These are phyloP conservation scores for Haplographium delicatum DNA, from an alignment of 495 filamentous ascomycete genomes.

Conservation along the genomic window DNA sequence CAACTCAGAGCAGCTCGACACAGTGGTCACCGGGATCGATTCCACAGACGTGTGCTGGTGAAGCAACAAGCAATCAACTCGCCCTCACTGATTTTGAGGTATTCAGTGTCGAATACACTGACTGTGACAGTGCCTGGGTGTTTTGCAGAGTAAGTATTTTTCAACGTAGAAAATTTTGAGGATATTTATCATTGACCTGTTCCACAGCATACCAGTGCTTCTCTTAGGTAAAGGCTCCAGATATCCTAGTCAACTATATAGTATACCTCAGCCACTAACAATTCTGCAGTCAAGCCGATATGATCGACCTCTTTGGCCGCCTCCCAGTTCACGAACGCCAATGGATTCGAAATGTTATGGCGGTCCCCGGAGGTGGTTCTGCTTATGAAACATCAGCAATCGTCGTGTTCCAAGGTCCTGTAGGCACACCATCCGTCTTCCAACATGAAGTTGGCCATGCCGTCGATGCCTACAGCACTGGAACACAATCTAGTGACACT, in stretches of 20 bases:
- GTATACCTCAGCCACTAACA: no score
- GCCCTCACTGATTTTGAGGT: neutral
- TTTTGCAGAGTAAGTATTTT: no score
- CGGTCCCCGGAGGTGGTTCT: neutral
- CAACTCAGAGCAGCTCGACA: neutral
- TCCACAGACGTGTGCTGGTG: neutral
- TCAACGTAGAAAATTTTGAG: no score
- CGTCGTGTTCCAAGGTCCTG: neutral
- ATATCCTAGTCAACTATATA: no score
- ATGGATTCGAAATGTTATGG: neutral
- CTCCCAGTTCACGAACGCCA: neutral
- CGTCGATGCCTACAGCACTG: neutral
- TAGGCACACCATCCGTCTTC: neutral
- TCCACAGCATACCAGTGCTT: neutral
- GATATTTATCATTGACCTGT: no score
- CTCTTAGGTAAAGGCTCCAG: no score
- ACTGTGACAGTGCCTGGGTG: neutral
- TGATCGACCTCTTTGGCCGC: neutral
- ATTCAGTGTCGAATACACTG: neutral
- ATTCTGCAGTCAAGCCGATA: no score
- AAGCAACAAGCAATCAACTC: neutral
- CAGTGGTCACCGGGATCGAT: neutral
- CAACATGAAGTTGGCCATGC: neutral
- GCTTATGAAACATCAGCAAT: neutral
- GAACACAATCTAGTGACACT: neutral